Evolutionary conservation across 2,329 filamentous ascomycete species (phyloP), one percentile per base, ranked within the genome.

Genomic region (Cladophialophora exuberans): DNA sequence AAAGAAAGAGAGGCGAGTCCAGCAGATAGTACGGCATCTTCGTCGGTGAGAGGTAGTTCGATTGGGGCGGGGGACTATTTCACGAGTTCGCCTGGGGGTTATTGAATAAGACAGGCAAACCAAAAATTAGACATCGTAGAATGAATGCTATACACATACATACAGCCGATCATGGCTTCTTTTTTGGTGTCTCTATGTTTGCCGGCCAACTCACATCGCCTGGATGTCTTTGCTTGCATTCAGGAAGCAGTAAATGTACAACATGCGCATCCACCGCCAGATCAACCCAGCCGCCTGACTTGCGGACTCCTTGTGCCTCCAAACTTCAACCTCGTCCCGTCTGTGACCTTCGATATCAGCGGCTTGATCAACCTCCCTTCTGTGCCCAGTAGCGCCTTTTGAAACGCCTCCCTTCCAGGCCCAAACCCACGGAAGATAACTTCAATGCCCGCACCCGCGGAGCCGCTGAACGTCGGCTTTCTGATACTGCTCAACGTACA

Each of bases 291-390:
- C 77, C 94, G 87, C 74, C 92, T 92, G 33, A 86, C 87, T 71
- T 86, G 89, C 72, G 82, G 83, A 77, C 90, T 93, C 73, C 92
- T 89, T 33, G 89, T 90, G 69, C 94, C 95, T 75, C 92, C 94
- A 79, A 97, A 96, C 79, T 99, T 99, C 73, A 97, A 74, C 67
- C 88, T 88, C 52, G 93, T 97, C 35, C 84, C 81, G 75, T 99
- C 94, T 26, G 89, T 85, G 58, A 99, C 88, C 65, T 85, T 86
- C 36, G 84, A 78, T 62, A 99, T 88, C 76, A 88, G 85, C 26
- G 81, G 77, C 64, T 90, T 83, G 62, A 97, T 74, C 65, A 84
- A 72, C 68, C 83, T 85, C 54, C 94, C 94, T 72, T 99, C 93
- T 18, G 80, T 85, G 30, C 93, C 92, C 72, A 99, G 76, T 55